Conservation (phyloP, 768 basidiomycete genomes). For the Kwoniella sp. region DNA sequence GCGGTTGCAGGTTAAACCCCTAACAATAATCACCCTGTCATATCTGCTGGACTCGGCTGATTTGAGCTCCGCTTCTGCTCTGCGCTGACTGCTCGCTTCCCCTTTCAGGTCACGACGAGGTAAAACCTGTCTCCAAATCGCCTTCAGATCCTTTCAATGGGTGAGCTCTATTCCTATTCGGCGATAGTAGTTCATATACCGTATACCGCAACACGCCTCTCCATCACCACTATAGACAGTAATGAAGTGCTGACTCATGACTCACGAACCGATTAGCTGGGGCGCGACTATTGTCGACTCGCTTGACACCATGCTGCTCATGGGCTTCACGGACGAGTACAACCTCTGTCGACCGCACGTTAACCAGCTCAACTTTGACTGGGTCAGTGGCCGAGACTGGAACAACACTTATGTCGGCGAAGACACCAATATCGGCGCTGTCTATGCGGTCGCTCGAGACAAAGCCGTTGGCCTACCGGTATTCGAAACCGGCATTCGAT, state of each 20-base stretch:
- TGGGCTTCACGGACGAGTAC: conserved; percentile 54
- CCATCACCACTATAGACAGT: not conserved
- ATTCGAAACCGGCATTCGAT: conserved; percentile 60
- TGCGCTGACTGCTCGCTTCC: conserved; percentile 7
- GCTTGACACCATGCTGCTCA: conserved; percentile 52
- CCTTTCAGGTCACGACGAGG: conserved; percentile 52
- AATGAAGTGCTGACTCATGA: not conserved
- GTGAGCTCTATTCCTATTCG: conserved; percentile 22
- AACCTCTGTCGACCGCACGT: conserved; percentile 52
- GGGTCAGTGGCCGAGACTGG: conserved; percentile 52
- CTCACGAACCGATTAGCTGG: conserved; percentile 39
- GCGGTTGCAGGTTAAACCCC: not conserved
- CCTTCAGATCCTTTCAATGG: conserved; percentile 53
- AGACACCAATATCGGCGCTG: conserved; percentile 17
- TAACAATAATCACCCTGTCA: no score
- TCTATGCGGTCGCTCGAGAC: conserved; percentile 27
- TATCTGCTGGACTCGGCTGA: no score
- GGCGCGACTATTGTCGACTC: conserved; percentile 55
- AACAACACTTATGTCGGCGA: conserved; percentile 29
- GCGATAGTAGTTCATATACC: no score
- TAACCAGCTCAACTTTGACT: conserved; percentile 52
- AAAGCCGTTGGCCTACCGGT: conserved; percentile 38
- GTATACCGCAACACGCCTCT: no score
- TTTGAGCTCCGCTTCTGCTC: no score
- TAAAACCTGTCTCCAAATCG: conserved; percentile 43